Percentiles rank a stretch among this genome's conserved stretches.
Evolutionary conservation across 75 land plant genomes (phyloP).

Genomic region (Pinus taeda): DNA sequence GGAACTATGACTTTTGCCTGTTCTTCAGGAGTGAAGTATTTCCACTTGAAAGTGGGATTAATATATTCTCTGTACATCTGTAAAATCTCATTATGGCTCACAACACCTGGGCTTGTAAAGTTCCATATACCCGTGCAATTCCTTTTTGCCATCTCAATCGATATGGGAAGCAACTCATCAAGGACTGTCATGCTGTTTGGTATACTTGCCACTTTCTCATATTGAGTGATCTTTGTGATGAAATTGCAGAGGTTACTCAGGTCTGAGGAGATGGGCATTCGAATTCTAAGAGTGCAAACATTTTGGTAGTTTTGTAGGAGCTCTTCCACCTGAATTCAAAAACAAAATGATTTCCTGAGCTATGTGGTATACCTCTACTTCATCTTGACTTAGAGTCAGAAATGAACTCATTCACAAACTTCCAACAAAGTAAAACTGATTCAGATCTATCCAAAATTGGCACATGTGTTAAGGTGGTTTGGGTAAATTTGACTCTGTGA

Average conservation of each 20-base stretch:
- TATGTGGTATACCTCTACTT: background rate
- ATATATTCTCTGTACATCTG: constrained; percentile 69
- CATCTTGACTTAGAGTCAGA: background rate
- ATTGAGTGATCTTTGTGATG: constrained; percentile 57
- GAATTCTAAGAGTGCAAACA: constrained; percentile 60
- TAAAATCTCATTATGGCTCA: constrained; percentile 69
- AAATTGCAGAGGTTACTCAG: constrained; percentile 55
- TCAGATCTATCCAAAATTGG: background rate
- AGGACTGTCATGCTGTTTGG: constrained; percentile 69
- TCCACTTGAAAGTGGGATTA: constrained; percentile 54
- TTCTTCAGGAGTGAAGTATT: constrained; percentile 63
- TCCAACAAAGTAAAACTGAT: background rate
- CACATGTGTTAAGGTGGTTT: background rate
- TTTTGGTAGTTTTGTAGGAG: constrained; percentile 51
- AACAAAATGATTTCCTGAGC: background rate
- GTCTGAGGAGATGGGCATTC: constrained; percentile 67
- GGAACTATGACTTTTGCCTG: constrained; percentile 71
- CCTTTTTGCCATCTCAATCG: constrained; percentile 46
- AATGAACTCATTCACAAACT: background rate
- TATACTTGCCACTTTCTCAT: constrained; percentile 56
- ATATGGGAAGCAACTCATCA: constrained; percentile 55
- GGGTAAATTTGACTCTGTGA: no score
- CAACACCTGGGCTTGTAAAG: constrained; percentile 63
- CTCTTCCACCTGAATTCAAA: constrained; percentile 54
- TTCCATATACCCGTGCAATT: constrained; percentile 62